A percentile compares a stretch with the other conserved stretches of the same genome.
Conservation (phyloP, 2,329 filamentous ascomycete genomes). For the Rosellinia necatrix region DNA sequence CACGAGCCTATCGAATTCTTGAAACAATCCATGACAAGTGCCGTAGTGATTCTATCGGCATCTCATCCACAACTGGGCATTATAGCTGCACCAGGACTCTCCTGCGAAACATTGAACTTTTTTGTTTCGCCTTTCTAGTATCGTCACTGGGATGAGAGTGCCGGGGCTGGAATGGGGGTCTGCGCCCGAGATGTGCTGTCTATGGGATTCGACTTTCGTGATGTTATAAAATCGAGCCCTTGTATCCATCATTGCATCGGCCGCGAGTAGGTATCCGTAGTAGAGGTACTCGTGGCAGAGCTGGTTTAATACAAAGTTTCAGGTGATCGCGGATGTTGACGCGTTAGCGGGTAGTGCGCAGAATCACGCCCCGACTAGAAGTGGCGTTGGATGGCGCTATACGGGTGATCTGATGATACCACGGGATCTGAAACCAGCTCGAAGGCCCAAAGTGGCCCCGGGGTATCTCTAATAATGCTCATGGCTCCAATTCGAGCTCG, state of each 20-base stretch:
- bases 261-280: neutral
- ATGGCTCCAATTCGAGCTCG: neutral
- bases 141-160: too few species aligned
- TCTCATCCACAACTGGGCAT: neutral
- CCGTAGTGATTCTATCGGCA: neutral
- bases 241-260: slow-evolving; percentile 1
- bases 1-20: neutral
- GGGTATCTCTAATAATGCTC: neutral
- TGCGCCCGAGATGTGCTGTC: too few species aligned
- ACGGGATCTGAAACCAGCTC: neutral
- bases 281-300: too few species aligned
- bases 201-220: neutral
- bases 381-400: neutral
- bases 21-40: neutral
- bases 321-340: neutral
- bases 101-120: neutral
- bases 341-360: neutral
- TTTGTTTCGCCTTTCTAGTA: too few species aligned
- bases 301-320: slow-evolving; percentile 6
- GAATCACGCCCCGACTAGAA: neutral
- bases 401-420: neutral
- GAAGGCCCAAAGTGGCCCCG: neutral
- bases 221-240: neutral
- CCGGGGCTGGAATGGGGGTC: too few species aligned
- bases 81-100: neutral